These are phyloP conservation scores for Shiraia sp. DNA, from an alignment of 2,329 filamentous ascomycete genomes.

Conservation along the genomic window DNA sequence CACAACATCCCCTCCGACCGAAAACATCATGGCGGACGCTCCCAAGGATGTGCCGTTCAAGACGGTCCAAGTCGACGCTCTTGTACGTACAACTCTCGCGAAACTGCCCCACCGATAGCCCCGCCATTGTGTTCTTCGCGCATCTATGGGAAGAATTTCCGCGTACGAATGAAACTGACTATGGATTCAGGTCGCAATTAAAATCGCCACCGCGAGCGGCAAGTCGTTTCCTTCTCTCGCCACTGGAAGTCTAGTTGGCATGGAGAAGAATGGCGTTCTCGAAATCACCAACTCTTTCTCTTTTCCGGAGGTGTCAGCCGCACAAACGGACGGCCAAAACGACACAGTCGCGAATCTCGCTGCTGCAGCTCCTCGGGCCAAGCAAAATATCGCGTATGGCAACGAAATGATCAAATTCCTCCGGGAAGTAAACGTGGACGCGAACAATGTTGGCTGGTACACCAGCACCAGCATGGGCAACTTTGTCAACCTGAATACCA, in stretches of 20 bases:
- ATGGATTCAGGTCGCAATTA: conserved; percentile 80
- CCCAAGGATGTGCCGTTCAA: conserved; percentile 63
- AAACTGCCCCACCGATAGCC: conserved; percentile 37
- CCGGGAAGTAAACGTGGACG: conserved; percentile 96
- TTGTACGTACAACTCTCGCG: conserved; percentile 65
- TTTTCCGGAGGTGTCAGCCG: conserved; percentile 81
- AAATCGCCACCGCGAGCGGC: conserved; percentile 95
- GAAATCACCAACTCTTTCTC: conserved; percentile 95
- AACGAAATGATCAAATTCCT: conserved; percentile 96
- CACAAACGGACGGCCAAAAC: conserved; percentile 53
- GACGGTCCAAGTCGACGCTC: conserved; percentile 90
- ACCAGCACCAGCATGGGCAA: conserved; percentile 98
- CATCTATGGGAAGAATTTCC: not conserved
- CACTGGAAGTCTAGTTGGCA: conserved; percentile 88
- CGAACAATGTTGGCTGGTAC: conserved; percentile 98
- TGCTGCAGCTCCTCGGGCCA: conserved; percentile 86
- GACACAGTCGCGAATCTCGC: conserved; percentile 61
- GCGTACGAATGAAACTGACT: conserved; percentile 20
- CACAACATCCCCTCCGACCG: conserved; percentile 13
- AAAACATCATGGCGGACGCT: conserved; percentile 41
- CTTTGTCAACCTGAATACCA: conserved; percentile 91
- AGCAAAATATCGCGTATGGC: conserved; percentile 86
- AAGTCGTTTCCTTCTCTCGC: conserved; percentile 84
- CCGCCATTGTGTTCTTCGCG: conserved; percentile 25
- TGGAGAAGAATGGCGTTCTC: conserved; percentile 80